A percentile compares a stretch with the other conserved stretches of the same genome.
phyloP scores from a whole-genome alignment of 2,329 filamentous ascomycete genomes.

The Gaeumannomyces sp. region DNA sequence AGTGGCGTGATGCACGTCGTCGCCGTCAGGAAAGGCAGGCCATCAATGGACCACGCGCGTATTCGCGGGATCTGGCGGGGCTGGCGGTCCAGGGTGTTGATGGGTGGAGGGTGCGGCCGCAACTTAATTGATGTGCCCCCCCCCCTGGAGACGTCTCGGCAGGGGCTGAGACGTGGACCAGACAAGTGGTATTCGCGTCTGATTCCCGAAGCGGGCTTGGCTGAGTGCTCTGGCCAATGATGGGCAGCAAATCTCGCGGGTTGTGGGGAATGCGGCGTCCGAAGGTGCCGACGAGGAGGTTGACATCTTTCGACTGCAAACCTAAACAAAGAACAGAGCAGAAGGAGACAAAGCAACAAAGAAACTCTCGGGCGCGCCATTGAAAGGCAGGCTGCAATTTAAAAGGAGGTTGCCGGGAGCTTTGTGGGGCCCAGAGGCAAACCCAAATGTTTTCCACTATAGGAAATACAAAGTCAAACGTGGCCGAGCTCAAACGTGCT shows the following conservation, averaged over 20 bases:
- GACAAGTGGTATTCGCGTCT: neutral
- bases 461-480: neutral
- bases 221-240: neutral
- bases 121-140: neutral
- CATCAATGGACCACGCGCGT: no score
- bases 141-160: neutral
- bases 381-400: neutral
- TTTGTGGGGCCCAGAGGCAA: neutral
- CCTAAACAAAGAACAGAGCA: neutral
- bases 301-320: neutral
- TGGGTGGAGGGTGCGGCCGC: neutral
- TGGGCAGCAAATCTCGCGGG: no score
- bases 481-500: neutral
- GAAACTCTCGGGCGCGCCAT: neutral
- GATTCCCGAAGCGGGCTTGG: neutral
- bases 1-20: neutral
- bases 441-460: neutral
- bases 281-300: neutral
- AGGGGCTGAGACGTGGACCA: conserved; percentile 1
- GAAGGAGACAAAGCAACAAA: neutral
- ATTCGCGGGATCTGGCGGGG: neutral
- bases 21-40: neutral
- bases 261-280: no score
- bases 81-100: neutral
- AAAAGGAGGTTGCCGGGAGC: no score